phyloP scores from a whole-genome alignment of 441 rosid genomes.

The Erodium moschatum region DNA sequence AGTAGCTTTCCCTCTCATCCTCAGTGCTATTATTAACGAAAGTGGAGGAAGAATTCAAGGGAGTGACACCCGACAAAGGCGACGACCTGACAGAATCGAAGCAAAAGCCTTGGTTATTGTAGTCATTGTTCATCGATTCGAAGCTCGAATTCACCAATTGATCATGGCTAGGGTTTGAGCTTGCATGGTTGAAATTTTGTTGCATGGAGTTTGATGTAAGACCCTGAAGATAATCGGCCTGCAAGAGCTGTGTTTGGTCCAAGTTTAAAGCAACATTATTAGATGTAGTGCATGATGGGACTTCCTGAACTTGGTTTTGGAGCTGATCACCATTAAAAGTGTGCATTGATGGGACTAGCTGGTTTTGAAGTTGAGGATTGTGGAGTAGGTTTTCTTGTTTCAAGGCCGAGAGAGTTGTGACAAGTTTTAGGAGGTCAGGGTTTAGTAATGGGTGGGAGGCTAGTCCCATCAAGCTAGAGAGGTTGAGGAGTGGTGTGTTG shows the following conservation, averaged over 20 bases:
- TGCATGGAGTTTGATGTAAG: slow-evolving; percentile 19
- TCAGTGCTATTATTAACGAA: slow-evolving; percentile 36
- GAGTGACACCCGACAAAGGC: slow-evolving; percentile 39
- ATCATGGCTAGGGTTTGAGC: slow-evolving; percentile 19
- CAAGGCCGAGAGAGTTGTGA: slow-evolving; percentile 33
- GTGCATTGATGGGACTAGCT: too few relatives aligned
- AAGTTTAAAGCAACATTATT: slow-evolving; percentile 9
- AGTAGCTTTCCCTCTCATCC: slow-evolving; percentile 56
- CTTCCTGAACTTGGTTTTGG: slow-evolving; percentile 24
- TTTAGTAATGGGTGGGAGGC: slow-evolving; percentile 23
- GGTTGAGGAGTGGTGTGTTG: slow-evolving; percentile 27
- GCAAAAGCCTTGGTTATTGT: slow-evolving; percentile 29
- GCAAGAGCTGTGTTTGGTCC: slow-evolving; percentile 27
- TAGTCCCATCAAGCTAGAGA: slow-evolving; percentile 21
- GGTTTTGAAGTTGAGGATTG: slow-evolving; percentile 12
- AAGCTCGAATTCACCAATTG: slow-evolving; percentile 24
- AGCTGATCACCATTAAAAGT: too few relatives aligned
- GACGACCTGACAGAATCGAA: slow-evolving; percentile 34
- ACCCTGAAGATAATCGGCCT: slow-evolving; percentile 16
- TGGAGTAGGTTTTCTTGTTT: slow-evolving; percentile 46
- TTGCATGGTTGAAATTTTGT: slow-evolving; percentile 18
- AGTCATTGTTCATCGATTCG: slow-evolving; percentile 20
- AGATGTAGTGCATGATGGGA: slow-evolving; percentile 26
- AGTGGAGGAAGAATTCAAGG: slow-evolving; percentile 43
- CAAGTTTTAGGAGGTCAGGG: slow-evolving; percentile 37